Conservation (phyloP, 306 rosid species). For the Myrica gale region DNA sequence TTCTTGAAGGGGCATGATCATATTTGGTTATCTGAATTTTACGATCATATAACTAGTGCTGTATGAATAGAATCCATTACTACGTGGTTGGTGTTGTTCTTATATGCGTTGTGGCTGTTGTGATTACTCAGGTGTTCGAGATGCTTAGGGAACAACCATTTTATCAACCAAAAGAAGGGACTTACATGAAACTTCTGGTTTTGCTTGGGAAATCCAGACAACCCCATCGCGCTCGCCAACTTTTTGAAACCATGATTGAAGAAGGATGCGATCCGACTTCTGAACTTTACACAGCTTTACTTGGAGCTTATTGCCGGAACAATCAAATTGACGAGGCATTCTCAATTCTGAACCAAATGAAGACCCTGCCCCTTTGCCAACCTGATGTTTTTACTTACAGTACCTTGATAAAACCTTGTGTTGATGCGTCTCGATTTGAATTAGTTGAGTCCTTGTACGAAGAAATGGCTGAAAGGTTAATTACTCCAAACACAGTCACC, state of each 20-base stretch:
- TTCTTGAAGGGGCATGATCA: neutral
- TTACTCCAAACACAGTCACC: slow-evolving; percentile 79
- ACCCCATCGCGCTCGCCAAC: slow-evolving; percentile 63
- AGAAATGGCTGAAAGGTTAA: slow-evolving; percentile 67
- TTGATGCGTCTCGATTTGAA: slow-evolving; percentile 69
- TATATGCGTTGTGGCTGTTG: slow-evolving; percentile 14
- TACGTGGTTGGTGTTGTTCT: slow-evolving; percentile 6
- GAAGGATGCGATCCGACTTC: slow-evolving; percentile 78
- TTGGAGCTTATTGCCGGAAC: slow-evolving; percentile 78
- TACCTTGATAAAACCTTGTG: slow-evolving; percentile 71
- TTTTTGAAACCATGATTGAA: slow-evolving; percentile 72
- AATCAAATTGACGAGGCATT: slow-evolving; percentile 69
- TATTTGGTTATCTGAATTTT: neutral
- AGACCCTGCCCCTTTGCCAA: slow-evolving; percentile 76
- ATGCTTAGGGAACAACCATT: slow-evolving; percentile 89
- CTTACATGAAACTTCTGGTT: slow-evolving; percentile 86
- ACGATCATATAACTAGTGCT: slow-evolving; percentile 4
- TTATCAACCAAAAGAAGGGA: slow-evolving; percentile 92
- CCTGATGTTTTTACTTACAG: slow-evolving; percentile 95
- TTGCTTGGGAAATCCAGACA: slow-evolving; percentile 84
- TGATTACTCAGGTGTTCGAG: slow-evolving; percentile 63
- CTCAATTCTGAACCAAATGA: slow-evolving; percentile 65
- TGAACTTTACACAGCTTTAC: slow-evolving; percentile 80
- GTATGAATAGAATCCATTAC: neutral
- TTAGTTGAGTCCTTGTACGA: slow-evolving; percentile 64